Base-by-base conservation (phyloP, 2,329 filamentous ascomycete species). In the Volutella citrinella region DNA sequence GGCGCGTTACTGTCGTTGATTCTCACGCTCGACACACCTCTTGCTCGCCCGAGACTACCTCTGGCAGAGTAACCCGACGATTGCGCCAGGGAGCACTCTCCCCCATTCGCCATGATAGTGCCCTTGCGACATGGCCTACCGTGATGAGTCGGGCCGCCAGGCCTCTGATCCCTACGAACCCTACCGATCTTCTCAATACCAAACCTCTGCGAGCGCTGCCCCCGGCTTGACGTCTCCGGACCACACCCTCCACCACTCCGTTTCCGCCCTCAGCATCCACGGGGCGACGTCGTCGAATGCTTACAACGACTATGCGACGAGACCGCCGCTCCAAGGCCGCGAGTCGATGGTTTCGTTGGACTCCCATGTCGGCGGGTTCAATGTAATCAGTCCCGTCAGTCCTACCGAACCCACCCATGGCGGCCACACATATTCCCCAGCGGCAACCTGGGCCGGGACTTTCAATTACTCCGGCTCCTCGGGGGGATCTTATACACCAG, bases 341-440 rank as follows among this genome's bases (percentile, higher is more conserved):
- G 60, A 61, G 32, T 65, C 66, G 11, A 52, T 67, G 32, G 58
- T 62, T 13, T 68, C 66, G 5, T 47, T 68, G n/a, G 56, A 61
- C 31, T 62, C 65, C 5, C 43, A 49, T 23, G 42, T 51, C 12
- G n/a, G n/a, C n/a, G n/a, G n/a, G n/a, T n/a, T n/a, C n/a, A n/a
- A n/a, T n/a, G n/a, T n/a, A n/a, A n/a, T n/a, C n/a, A 49, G 50
- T 14, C 21, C 34, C 5, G 32, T 34, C n/a, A 48, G 42, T 12
- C 42, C 41, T 5, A 33, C 46, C 3, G 39, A 50, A 18, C 32
- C 28, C 6, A 40, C 45, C 21, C 34, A 49, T 24, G 43, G 30
- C 5, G 45, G 43, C 12, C 40, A 49, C 17, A 36, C 38, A 25
- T 52, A 58, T 30, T 25, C 40, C 14, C 25, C 48, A 12, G 43